phyloP scores from a whole-genome alignment of 2,329 filamentous ascomycete genomes.

The Alternaria dauci region DNA sequence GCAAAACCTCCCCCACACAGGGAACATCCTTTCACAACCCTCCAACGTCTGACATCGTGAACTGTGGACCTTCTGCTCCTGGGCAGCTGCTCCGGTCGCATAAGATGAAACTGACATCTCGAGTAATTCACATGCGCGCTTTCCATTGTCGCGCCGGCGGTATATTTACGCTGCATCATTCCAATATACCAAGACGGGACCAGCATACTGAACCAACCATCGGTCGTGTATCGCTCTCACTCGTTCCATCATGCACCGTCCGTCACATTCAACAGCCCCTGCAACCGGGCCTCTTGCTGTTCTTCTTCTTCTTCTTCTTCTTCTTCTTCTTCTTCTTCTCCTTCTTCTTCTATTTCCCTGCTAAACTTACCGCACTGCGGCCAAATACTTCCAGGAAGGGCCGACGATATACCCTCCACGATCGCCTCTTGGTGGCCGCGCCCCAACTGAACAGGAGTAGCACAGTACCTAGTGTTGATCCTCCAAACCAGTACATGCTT shows the following conservation, averaged over 20 bases:
- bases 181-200: conserved; percentile 2
- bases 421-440: background rate
- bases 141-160: background rate
- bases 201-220: background rate
- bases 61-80: background rate
- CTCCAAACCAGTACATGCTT: too few species aligned
- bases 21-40: background rate
- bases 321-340: background rate
- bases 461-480: background rate
- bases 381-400: background rate
- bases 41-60: background rate
- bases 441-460: background rate
- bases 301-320: background rate
- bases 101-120: background rate
- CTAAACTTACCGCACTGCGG: background rate
- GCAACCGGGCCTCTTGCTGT: background rate
- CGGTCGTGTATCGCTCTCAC: background rate
- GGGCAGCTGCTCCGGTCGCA: background rate
- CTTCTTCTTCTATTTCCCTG: too few species aligned
- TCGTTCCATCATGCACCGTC: conserved; percentile 1
- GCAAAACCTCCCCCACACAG: background rate
- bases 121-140: background rate
- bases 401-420: conserved; percentile 10
- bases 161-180: background rate
- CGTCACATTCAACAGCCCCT: conserved; percentile 2